phyloP scores from a whole-genome alignment of 148 eudicot genomes.

The Dysphania ambrosioides region DNA sequence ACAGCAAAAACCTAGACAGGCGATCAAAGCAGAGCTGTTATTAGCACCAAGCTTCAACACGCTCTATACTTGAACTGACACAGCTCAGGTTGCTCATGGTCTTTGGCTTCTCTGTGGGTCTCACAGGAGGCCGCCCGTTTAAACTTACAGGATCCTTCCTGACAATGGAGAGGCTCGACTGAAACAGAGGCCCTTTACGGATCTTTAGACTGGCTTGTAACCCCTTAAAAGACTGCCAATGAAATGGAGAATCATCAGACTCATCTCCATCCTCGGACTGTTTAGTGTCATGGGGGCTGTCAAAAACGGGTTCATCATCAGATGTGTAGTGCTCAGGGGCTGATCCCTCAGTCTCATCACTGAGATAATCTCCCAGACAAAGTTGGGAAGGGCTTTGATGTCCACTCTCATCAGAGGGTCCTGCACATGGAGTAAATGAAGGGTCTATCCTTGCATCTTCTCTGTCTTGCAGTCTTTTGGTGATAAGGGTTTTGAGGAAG shows the following conservation, averaged over 20 bases:
- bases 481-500: conserved; percentile 84
- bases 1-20: background rate
- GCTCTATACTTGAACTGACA: conserved; percentile 46
- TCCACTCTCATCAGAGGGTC: conserved; percentile 63
- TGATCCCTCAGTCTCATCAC: conserved; percentile 48
- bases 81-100: conserved; percentile 52
- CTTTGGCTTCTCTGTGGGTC: conserved; percentile 38
- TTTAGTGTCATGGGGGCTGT: conserved; percentile 39
- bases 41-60: conserved; percentile 74
- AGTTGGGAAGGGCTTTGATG: conserved; percentile 57
- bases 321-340: conserved; percentile 33
- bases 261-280: conserved; percentile 37
- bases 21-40: background rate
- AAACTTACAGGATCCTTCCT: conserved; percentile 21
- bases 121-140: conserved; percentile 25
- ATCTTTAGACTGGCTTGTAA: conserved; percentile 24
- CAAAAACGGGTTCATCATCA: conserved; percentile 44
- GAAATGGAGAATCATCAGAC: conserved; percentile 45
- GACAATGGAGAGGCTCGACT: conserved; percentile 38
- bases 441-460: conserved; percentile 51
- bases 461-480: conserved; percentile 61
- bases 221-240: conserved; percentile 30
- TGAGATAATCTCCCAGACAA: conserved; percentile 29
- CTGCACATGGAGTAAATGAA: conserved; percentile 37
- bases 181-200: conserved; percentile 28